Conservation (phyloP, 1,284 basidiomycete genomes). For the Meripilus lineatus region DNA sequence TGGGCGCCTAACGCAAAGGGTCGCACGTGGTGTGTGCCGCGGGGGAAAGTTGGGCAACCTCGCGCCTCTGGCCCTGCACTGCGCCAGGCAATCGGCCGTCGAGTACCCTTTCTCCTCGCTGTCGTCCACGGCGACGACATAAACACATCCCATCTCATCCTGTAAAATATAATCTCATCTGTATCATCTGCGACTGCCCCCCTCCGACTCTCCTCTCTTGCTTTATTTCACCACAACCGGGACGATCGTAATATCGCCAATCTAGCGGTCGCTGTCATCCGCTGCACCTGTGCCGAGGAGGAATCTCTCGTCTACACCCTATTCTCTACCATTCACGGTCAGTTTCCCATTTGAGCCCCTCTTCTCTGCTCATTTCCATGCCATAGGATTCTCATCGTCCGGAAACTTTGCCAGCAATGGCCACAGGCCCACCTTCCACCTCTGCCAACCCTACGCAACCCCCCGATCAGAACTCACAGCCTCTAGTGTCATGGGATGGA, state of each 20-base stretch:
- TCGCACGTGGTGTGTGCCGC: too few species aligned
- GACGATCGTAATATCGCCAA: neutral
- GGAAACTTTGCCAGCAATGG: conserved; percentile 16
- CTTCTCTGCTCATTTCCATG: neutral
- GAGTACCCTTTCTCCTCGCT: conserved; percentile 14
- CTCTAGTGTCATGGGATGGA: conserved; percentile 45
- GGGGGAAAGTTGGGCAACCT: too few species aligned
- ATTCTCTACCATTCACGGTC: neutral
- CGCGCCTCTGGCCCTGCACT: neutral
- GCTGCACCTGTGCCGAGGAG: too few species aligned
- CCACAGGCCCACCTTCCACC: conserved; percentile 17
- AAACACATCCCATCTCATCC: neutral
- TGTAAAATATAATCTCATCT: too few species aligned
- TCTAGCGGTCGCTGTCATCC: neutral
- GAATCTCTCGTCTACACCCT: too few species aligned
- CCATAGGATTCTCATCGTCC: neutral
- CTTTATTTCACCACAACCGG: neutral
- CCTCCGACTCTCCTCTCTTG: neutral
- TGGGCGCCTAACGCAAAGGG: too few species aligned
- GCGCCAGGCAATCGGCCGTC: conserved; percentile 26
- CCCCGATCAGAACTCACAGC: too few species aligned
- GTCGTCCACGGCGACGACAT: conserved; percentile 2
- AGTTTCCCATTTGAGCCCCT: neutral
- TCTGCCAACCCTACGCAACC: conserved; percentile 5
- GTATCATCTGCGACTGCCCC: too few species aligned